Conservation (phyloP, 371 early-diverging fungal genomes). For the Zopfochytrium polystomum region DNA sequence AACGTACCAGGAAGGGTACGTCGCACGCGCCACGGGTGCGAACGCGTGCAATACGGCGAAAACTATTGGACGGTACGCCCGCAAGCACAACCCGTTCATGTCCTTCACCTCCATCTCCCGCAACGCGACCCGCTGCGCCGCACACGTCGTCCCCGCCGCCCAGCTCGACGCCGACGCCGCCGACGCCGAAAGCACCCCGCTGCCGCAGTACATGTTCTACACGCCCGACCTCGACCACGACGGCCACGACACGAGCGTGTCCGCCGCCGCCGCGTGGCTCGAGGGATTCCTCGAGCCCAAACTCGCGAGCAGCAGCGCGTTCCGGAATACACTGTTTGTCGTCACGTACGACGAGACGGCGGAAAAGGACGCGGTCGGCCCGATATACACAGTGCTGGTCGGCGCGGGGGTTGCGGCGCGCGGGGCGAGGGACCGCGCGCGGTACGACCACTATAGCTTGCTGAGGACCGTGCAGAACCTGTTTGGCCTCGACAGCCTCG, state of each 20-base stretch:
- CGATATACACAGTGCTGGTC: slow-evolving; percentile 8
- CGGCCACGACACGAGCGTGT: slow-evolving; percentile 51
- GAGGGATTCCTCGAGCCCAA: slow-evolving; percentile 53
- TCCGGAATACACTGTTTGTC: slow-evolving; percentile 55
- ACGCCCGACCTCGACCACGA: slow-evolving; percentile 54
- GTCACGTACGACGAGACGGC: slow-evolving; percentile 56
- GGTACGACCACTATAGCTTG: slow-evolving; percentile 64
- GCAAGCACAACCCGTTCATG: too few species aligned
- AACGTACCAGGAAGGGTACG: too few species aligned
- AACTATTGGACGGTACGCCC: too few species aligned
- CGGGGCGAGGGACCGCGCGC: slow-evolving; percentile 44
- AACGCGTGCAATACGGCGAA: too few species aligned
- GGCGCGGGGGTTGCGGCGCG: slow-evolving; percentile 26
- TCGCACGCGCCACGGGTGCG: too few species aligned
- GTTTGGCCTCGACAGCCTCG: slow-evolving; percentile 59
- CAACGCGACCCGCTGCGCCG: slow-evolving; percentile 47
- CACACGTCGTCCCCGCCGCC: slow-evolving; percentile 53
- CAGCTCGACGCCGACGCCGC: slow-evolving; percentile 54
- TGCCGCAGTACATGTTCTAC: too few species aligned
- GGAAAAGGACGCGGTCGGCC: not conserved
- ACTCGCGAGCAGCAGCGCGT: slow-evolving; percentile 42
- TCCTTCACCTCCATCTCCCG: too few species aligned
- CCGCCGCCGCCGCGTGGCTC: slow-evolving; percentile 55
- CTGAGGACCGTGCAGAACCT: too few species aligned
- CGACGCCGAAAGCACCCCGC: slow-evolving; percentile 27